Evolutionary conservation across 1,284 basidiomycete species (phyloP).

Genomic region (Apiotrichum sp.): DNA sequence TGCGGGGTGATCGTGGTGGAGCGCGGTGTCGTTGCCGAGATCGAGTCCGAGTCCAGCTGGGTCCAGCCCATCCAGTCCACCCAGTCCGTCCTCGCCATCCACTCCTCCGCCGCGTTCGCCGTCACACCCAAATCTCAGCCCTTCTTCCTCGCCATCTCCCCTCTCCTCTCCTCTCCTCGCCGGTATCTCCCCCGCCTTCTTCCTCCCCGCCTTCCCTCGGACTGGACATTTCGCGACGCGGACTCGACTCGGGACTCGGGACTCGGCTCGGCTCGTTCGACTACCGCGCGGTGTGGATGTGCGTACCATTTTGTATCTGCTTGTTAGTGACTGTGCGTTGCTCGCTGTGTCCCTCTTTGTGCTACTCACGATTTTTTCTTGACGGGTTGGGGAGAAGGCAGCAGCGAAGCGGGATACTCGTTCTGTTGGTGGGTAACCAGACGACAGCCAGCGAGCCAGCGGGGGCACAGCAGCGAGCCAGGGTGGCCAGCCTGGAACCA

Average conservation of each 20-base stretch:
- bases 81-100: not conserved
- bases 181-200: not conserved
- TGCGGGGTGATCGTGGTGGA: not conserved
- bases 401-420: not conserved
- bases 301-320: conserved; percentile 1
- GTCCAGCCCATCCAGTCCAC: not conserved
- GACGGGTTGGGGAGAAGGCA: not conserved
- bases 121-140: not conserved
- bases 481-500: too few relatives aligned
- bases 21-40: not conserved
- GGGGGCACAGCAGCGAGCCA: too few relatives aligned
- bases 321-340: not conserved
- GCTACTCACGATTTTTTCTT: not conserved
- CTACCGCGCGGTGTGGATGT: not conserved
- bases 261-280: not conserved
- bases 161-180: not conserved
- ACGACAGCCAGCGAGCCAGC: too few relatives aligned
- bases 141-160: too few relatives aligned
- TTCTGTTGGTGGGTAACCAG: too few relatives aligned
- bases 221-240: not conserved
- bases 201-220: not conserved
- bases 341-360: not conserved
- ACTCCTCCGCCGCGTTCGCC: not conserved
- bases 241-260: not conserved
- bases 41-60: not conserved